Percentiles rank a stretch among this genome's conserved stretches.
Conservation (phyloP, 371 early-diverging fungal genomes). For the Syncephalastrum contaminatum region DNA sequence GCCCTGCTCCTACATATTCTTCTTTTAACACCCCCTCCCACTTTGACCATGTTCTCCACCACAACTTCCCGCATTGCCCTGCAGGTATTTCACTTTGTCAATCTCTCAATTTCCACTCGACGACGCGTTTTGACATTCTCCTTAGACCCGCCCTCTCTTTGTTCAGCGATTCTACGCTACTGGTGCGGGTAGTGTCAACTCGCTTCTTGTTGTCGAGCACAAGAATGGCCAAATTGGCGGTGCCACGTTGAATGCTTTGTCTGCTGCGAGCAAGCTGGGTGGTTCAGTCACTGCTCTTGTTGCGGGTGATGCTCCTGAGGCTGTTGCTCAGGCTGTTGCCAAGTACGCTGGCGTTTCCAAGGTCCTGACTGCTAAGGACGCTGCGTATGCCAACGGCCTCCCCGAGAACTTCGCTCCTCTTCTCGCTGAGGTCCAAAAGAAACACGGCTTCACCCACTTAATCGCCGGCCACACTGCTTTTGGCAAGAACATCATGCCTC, state of each 20-base stretch:
- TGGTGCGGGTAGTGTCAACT: conserved; percentile 56
- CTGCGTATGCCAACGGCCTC: conserved; percentile 72
- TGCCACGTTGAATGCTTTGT: conserved; percentile 85
- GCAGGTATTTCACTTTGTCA: conserved; percentile 12
- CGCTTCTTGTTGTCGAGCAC: conserved; percentile 91
- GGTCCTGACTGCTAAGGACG: conserved; percentile 84
- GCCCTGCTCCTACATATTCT: neutral
- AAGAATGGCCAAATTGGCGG: conserved; percentile 72
- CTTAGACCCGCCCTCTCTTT: conserved; percentile 37
- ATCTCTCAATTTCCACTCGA: neutral
- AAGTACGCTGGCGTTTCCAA: conserved; percentile 77
- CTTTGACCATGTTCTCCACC: conserved; percentile 3
- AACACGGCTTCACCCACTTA: conserved; percentile 80
- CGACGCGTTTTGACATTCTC: neutral
- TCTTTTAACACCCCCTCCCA: neutral
- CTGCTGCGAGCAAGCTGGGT: conserved; percentile 82
- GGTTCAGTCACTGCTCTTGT: conserved; percentile 87
- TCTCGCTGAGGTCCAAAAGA: conserved; percentile 71
- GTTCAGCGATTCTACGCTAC: conserved; percentile 60
- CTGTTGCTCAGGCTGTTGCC: conserved; percentile 68
- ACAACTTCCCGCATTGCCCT: conserved; percentile 33
- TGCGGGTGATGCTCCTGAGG: conserved; percentile 78
- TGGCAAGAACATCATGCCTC: conserved; percentile 93
- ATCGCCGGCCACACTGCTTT: conserved; percentile 86
- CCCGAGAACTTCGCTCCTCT: conserved; percentile 85